Percentiles rank a stretch among this genome's conserved stretches.
These are phyloP conservation scores for Cryptococcus deneoformans DNA, from an alignment of 1,284 basidiomycete genomes.

Conservation along the genomic window DNA sequence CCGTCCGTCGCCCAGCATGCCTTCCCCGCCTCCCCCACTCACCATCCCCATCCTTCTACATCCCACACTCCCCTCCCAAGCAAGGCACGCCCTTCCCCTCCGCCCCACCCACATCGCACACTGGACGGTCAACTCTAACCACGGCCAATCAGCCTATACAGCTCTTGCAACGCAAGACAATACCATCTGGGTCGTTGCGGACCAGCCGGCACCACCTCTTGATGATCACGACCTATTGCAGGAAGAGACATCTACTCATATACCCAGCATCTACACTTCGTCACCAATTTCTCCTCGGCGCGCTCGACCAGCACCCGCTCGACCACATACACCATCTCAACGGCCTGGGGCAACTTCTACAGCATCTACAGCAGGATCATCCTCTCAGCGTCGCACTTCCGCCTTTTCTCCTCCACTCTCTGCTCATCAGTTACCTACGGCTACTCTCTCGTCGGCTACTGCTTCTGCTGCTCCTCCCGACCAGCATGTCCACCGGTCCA, in stretches of 20 bases:
- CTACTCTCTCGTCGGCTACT: slow-evolving; percentile 22
- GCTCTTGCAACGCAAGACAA: slow-evolving; percentile 36
- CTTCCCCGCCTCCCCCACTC: too few relatives aligned
- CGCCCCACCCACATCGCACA: slow-evolving; percentile 30
- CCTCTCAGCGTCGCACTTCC: slow-evolving; percentile 21
- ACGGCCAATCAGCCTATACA: slow-evolving; percentile 22
- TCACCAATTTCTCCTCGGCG: neutral
- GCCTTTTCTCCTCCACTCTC: slow-evolving; percentile 36
- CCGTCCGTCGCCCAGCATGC: too few relatives aligned
- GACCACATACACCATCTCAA: neutral
- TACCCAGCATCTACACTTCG: neutral
- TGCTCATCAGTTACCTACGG: slow-evolving; percentile 15
- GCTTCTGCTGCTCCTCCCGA: slow-evolving; percentile 21
- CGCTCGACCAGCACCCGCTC: neutral
- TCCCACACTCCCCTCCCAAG: too few relatives aligned
- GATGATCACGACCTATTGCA: neutral
- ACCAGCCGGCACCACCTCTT: neutral
- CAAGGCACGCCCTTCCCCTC: slow-evolving; percentile 19
- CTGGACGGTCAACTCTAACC: slow-evolving; percentile 20
- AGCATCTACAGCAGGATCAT: slow-evolving; percentile 1
- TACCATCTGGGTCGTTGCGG: slow-evolving; percentile 33
- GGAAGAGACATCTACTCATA: neutral
- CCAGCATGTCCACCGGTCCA: slow-evolving; percentile 14
- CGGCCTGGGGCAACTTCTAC: neutral
- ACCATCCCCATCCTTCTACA: too few relatives aligned